Base-by-base conservation (phyloP, 805 yeast species). In the Kodamaea neixiangensis region DNA sequence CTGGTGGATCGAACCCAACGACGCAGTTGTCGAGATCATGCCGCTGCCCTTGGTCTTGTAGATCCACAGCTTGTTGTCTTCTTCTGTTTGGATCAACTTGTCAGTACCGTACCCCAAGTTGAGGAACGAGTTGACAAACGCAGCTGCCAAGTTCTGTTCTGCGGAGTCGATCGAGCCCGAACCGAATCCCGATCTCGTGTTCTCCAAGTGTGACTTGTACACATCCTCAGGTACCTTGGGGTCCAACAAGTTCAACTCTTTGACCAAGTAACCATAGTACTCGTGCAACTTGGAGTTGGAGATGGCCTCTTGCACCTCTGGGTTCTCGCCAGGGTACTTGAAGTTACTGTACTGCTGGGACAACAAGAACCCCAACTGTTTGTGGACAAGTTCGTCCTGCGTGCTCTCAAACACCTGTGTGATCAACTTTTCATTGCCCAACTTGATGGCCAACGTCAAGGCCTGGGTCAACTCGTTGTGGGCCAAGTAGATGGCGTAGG, bases 161-260 rank as follows among this genome's bases (percentile, higher is more conserved):
- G 97, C 96, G 34, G 97, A 88, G 67, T 93, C 97, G 51, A 74
- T 72, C 1, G 76, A 68, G 5, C 77, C 77, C 39, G 90, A 72
- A 5, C 86, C 80, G 25, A 81, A 71, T 5, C 86, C 85, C 49
- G 80, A 78, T 53, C 83, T 77, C 15, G 80, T 64, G 57, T 81
- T 85, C 64, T 94, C 98, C 58, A 93, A 77, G 66, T 93, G 97
- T 22, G 91, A 84, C 69, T 92, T 91, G 71, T 91, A 91, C 51
- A 94, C 82, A 68, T 94, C 99, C 69, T 91, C 97, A 10, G 99
- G 99, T 22, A 88, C 87, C 67, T 89, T 89, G 47, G 98, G 96
- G 46, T 87, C 91, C 59, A 88, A 76, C 59, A 94, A 75, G 66
- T 94, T 93, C 65, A 94, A 81, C 70, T 93, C 98, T 64, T 89